Conservation (phyloP, 129 eudicot genomes). For the Helianthus annuus region HanXRQr2.0-SUNRISE NC_035436.2:193557091-193557590, state of each 20-base stretch:
- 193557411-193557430: conserved; percentile 91
- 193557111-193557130: conserved; percentile 59
- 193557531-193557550: too few species aligned
- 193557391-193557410: conserved; percentile 27
- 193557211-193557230: not conserved
- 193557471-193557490: too few species aligned
- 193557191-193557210: conserved; percentile 57
- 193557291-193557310: too few species aligned
- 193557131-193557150: conserved; percentile 80
- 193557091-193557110: conserved; percentile 60
- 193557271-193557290: too few species aligned
- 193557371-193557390: not conserved
- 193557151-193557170: conserved; percentile 73
- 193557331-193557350: too few species aligned
- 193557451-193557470: too few species aligned
- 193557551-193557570: too few species aligned
- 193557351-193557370: not conserved
- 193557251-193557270: too few species aligned
- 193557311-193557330: too few species aligned
- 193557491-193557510: too few species aligned
- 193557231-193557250: too few species aligned
- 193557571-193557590: not conserved
- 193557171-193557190: conserved; percentile 70
- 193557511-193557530: too few species aligned
- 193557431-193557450: conserved; percentile 74